Base-by-base conservation (phyloP, 805 yeast genomes). In the Priceomyces haplophilus region DNA sequence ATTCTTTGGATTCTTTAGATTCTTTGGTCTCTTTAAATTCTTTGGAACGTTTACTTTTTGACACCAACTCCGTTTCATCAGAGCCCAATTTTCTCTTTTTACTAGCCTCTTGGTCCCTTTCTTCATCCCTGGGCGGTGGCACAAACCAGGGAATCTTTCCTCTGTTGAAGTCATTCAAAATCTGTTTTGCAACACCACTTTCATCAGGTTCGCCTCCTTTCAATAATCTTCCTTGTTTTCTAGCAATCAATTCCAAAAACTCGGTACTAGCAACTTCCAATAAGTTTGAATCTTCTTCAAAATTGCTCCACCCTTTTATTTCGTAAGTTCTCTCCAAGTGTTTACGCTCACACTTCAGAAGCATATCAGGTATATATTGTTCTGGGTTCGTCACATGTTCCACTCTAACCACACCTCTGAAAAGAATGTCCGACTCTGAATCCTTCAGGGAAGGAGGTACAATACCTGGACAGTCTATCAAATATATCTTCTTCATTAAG, bases 121-220 rank as follows among this genome's bases (percentile, higher is more conserved):
- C 82, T 19, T 69, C 76, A 48, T 80, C 86, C 52, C 82, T 78
- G 33, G 98, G 97, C 21, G 99, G 99, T 20, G 93, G 82, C 24
- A 88, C 88, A 62, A 91, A 91, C 99, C 99, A 91, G 18, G 99
- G 99, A 42, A 91, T 91, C 58, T 88, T 88, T 48, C 99, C 99
- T 66, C 99, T 79, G 67, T 89, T 91, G 75, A 91, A 91, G 64
- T 91, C 99, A 54, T 88, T 88, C 62, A 91, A 77, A 23, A 91
- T 84, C 58, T 84, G 83, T 64, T 89, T 91, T 31, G 98, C 82
- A 43, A 91, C 88, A 55, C 96, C 95, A 51, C 83, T 74, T 66
- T 91, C 97, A 64, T 91, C 98, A 1, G 98, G 96, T 67, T 93
- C 99, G 51, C 97, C 99, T 46, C 99, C 99, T 65, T 91, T 91